A percentile compares a stretch with the other conserved stretches of the same genome.
phyloP scores from a whole-genome alignment of 129 eudicot species.

The Tanacetum coccineum region DNA sequence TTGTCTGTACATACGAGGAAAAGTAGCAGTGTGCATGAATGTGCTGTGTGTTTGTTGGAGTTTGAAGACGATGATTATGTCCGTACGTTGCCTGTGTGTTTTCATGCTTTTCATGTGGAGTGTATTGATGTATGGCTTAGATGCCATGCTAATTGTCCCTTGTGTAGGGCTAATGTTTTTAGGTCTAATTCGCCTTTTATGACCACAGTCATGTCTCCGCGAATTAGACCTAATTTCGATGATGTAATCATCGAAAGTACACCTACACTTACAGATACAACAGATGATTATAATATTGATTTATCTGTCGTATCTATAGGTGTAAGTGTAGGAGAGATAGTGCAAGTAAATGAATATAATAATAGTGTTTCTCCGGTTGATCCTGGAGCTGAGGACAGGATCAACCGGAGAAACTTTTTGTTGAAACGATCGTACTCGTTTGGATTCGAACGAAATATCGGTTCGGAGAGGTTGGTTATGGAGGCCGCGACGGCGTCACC shows the following conservation, averaged over 20 bases:
- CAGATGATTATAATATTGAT: constrained; percentile 13
- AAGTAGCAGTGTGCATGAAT: constrained; percentile 53
- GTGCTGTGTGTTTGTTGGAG: constrained; percentile 84
- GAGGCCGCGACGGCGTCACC: constrained; percentile 85
- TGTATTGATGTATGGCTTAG: constrained; percentile 94
- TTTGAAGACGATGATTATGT: constrained; percentile 83
- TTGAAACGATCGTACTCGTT: constrained; percentile 85
- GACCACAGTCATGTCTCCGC: constrained; percentile 75
- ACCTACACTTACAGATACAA: constrained; percentile 41
- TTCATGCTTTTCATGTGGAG: constrained; percentile 86
- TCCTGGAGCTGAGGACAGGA: constrained; percentile 44
- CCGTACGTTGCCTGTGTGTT: constrained; percentile 87
- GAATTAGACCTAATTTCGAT: constrained; percentile 83
- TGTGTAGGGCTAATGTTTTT: constrained; percentile 77
- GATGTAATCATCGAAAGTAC: constrained; percentile 64
- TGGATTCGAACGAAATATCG: constrained; percentile 81
- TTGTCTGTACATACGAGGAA: constrained; percentile 58
- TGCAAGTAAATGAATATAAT: constrained; percentile 33
- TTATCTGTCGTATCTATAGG: not conserved
- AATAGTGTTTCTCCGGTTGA: constrained; percentile 44
- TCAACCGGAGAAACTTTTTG: constrained; percentile 52
- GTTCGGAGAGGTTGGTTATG: constrained; percentile 65
- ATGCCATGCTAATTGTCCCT: constrained; percentile 90
- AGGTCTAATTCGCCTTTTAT: constrained; percentile 63
- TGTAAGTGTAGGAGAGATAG: constrained; percentile 32